Conservation (phyloP, 768 basidiomycete species). For the Lentinus tigrinus region DNA sequence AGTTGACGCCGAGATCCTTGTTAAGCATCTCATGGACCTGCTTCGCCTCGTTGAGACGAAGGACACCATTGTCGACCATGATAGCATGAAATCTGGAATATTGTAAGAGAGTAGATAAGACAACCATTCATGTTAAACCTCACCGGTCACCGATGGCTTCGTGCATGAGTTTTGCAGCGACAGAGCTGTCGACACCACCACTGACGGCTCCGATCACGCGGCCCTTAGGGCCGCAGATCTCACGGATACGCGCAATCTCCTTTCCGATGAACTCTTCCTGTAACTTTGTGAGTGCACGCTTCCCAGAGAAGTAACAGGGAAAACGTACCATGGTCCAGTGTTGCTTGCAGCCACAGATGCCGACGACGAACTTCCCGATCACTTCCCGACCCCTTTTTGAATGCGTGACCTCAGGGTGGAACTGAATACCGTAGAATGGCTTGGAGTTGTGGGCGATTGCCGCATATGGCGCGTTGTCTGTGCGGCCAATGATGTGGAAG, state of each 20-base stretch:
- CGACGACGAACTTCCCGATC: slow-evolving; percentile 78
- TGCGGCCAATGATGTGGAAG: slow-evolving; percentile 88
- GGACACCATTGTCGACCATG: slow-evolving; percentile 99
- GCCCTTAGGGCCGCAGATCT: slow-evolving; percentile 91
- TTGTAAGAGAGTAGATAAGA: background rate
- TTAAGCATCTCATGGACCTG: slow-evolving; percentile 95
- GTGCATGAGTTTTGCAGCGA: slow-evolving; percentile 99
- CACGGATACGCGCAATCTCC: slow-evolving; percentile 89
- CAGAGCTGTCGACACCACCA: slow-evolving; percentile 97
- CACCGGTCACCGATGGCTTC: slow-evolving; percentile 98
- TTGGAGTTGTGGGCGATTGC: slow-evolving; percentile 90
- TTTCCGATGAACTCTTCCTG: slow-evolving; percentile 98
- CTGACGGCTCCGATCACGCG: slow-evolving; percentile 98
- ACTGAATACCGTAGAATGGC: slow-evolving; percentile 94
- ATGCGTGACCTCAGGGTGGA: slow-evolving; percentile 98
- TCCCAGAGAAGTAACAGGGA: background rate
- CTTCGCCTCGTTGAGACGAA: slow-evolving; percentile 85
- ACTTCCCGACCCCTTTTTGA: slow-evolving; percentile 87
- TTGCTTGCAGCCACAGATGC: slow-evolving; percentile 76
- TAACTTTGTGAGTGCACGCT: background rate
- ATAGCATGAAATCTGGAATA: slow-evolving; percentile 89
- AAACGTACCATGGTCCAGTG: slow-evolving; percentile 90
- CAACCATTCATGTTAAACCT: slow-evolving; percentile 10
- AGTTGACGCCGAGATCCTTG: slow-evolving; percentile 90
- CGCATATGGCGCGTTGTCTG: slow-evolving; percentile 85